phyloP scores from a whole-genome alignment of 768 basidiomycete genomes.

The Auricularia heimuer region DNA sequence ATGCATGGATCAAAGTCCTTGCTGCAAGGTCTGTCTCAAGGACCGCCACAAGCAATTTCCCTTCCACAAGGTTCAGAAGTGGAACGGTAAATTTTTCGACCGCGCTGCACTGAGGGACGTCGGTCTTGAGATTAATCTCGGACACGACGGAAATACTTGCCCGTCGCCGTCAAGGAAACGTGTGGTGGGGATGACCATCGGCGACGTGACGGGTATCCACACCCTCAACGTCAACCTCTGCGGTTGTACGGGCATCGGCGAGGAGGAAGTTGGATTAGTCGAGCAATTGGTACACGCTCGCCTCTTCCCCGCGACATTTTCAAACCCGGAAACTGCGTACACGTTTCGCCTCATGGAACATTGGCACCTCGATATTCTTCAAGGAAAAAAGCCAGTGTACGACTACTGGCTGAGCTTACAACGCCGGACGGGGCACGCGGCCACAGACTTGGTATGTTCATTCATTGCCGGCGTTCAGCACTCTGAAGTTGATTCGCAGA shows the following conservation, averaged over 20 bases:
- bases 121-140: background rate
- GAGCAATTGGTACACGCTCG: background rate
- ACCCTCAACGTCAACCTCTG: background rate
- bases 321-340: background rate
- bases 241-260: background rate
- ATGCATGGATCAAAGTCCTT: background rate
- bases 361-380: slow-evolving; percentile 3
- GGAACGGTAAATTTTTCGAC: background rate
- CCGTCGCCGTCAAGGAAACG: background rate
- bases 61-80: background rate
- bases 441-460: background rate
- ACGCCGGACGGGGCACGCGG: background rate
- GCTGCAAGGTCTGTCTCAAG: background rate
- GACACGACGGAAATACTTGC: background rate
- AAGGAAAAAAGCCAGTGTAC: slow-evolving; percentile 5
- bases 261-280: too few relatives aligned
- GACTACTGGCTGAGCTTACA: slow-evolving; percentile 2
- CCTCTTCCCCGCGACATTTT: background rate
- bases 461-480: too few relatives aligned
- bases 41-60: background rate
- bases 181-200: background rate
- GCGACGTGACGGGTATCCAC: slow-evolving; percentile 1
- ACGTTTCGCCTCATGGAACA: slow-evolving; percentile 3
- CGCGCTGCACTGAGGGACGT: background rate
- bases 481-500: background rate